A percentile compares a stretch with the other conserved stretches of the same genome.
These are phyloP conservation scores for Taxillus chinensis DNA, from an alignment of 164 flowering plant genomes.

Conservation along the genomic window DNA sequence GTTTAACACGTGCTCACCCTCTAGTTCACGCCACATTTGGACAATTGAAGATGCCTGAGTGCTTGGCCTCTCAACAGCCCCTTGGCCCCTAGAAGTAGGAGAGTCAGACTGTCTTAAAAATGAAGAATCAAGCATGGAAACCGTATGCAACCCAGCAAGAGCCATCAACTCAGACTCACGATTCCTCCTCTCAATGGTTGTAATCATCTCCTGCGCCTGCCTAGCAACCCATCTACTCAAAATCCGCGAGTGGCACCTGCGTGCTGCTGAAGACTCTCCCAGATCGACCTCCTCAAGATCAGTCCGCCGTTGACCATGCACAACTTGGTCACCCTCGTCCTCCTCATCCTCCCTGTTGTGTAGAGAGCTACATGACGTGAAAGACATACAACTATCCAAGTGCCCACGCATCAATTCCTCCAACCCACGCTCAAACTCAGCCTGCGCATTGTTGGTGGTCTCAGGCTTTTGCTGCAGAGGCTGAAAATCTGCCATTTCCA, in stretches of 20 bases:
- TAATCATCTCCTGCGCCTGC: conserved; percentile 96
- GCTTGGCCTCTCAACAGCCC: conserved; percentile 66
- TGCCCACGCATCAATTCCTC: conserved; percentile 86
- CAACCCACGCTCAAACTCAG: conserved; percentile 66
- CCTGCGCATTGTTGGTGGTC: conserved; percentile 32
- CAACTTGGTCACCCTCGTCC: conserved; percentile 74
- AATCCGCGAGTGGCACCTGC: conserved; percentile 78
- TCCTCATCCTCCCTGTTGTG: conserved; percentile 62
- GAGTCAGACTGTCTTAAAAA: conserved; percentile 84
- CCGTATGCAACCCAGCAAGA: conserved; percentile 75
- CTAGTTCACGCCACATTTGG: conserved; percentile 99
- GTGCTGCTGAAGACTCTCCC: conserved; percentile 89
- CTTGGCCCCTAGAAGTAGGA: conserved; percentile 64
- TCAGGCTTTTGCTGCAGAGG: conserved; percentile 76
- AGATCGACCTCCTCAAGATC: conserved; percentile 93
- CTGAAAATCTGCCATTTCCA: conserved; percentile 55
- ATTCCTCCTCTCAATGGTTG: conserved; percentile 90
- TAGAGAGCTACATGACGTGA: conserved; percentile 62
- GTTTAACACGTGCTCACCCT: conserved; percentile 74
- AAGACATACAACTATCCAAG: conserved; percentile 77
- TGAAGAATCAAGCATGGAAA: conserved; percentile 67
- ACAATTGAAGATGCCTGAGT: conserved; percentile 74
- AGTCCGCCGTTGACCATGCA: conserved; percentile 72
- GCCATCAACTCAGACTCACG: conserved; percentile 93
- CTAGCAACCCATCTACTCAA: conserved; percentile 93